A percentile compares a stretch with the other conserved stretches of the same genome.
phyloP scores from a whole-genome alignment of 805 yeast genomes.

The Sporopachydermia quercuum region DNA sequence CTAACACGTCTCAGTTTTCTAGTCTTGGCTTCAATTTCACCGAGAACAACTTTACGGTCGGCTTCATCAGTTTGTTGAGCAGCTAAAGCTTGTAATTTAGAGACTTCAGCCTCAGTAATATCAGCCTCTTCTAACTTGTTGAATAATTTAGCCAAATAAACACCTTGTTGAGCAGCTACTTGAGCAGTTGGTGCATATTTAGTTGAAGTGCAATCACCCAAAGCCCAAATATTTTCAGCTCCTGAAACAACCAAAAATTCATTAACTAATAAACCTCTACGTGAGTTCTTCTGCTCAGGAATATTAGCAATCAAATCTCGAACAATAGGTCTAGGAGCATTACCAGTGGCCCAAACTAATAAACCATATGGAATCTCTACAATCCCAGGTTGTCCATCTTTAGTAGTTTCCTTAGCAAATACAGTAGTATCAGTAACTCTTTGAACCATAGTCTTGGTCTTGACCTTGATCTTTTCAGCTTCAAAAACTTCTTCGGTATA shows the following conservation, averaged over 20 bases:
- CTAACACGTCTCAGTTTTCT: conserved; percentile 21
- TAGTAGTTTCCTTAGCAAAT: conserved; percentile 50
- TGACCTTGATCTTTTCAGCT: conserved; percentile 55
- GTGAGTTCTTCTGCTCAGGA: conserved; percentile 67
- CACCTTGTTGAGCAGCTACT: conserved; percentile 92
- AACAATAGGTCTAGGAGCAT: conserved; percentile 70
- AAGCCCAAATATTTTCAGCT: conserved; percentile 65
- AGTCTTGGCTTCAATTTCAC: conserved; percentile 32
- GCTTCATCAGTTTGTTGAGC: conserved; percentile 22
- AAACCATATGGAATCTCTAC: conserved; percentile 76
- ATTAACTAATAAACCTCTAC: conserved; percentile 81
- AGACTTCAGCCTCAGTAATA: conserved; percentile 21
- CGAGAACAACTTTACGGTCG: conserved; percentile 23
- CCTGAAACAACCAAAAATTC: conserved; percentile 77
- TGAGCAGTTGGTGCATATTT: conserved; percentile 94
- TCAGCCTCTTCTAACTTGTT: conserved; percentile 29
- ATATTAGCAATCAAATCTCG: conserved; percentile 50
- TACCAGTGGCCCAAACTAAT: conserved; percentile 96
- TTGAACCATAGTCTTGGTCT: conserved; percentile 79
- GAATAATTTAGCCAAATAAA: conserved; percentile 60
- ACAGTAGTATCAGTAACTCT: conserved; percentile 61
- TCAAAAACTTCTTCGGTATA: conserved; percentile 51
- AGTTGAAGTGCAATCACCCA: conserved; percentile 88
- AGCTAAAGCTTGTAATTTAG: conserved; percentile 22
- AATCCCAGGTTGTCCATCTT: conserved; percentile 49